Conservation (phyloP, 139 green algal genomes). For the Coccomyxa sp. region DNA sequence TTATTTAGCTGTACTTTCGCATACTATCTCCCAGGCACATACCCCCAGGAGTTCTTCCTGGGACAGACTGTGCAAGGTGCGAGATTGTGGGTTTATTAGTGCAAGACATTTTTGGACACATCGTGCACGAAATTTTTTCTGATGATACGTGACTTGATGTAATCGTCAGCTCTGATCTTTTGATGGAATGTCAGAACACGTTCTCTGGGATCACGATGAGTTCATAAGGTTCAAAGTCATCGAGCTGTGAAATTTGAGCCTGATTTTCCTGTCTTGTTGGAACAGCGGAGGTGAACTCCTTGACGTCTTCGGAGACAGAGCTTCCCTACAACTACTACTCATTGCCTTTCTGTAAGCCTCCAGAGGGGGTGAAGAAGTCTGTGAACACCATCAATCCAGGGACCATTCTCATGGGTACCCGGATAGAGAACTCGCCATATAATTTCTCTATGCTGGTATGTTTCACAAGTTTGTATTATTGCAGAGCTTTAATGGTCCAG, state of each 20-base stretch:
- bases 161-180: too few relatives aligned
- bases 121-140: not conserved
- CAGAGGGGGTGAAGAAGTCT: slow-evolving; percentile 65
- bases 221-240: not conserved
- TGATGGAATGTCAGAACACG: too few relatives aligned
- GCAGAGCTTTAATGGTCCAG: not conserved
- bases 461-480: not conserved
- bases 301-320: slow-evolving; percentile 88
- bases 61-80: slow-evolving; percentile 54
- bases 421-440: slow-evolving; percentile 89
- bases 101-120: not conserved
- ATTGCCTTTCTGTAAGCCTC: slow-evolving; percentile 89
- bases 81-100: not conserved
- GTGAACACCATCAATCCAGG: slow-evolving; percentile 80
- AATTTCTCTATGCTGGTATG: slow-evolving; percentile 83
- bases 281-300: slow-evolving; percentile 74
- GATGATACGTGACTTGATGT: too few relatives aligned
- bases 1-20: not conserved
- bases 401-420: slow-evolving; percentile 84
- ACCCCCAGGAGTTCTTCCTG: slow-evolving; percentile 66
- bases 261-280: too few relatives aligned
- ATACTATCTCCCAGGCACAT: slow-evolving; percentile 51
- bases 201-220: too few relatives aligned
- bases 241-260: not conserved
- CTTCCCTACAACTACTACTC: slow-evolving; percentile 92